Evolutionary conservation across 2,329 filamentous ascomycete species (phyloP), one percentile per base, ranked within the genome.

Genomic region (Bretziella fagacearum): DNA sequence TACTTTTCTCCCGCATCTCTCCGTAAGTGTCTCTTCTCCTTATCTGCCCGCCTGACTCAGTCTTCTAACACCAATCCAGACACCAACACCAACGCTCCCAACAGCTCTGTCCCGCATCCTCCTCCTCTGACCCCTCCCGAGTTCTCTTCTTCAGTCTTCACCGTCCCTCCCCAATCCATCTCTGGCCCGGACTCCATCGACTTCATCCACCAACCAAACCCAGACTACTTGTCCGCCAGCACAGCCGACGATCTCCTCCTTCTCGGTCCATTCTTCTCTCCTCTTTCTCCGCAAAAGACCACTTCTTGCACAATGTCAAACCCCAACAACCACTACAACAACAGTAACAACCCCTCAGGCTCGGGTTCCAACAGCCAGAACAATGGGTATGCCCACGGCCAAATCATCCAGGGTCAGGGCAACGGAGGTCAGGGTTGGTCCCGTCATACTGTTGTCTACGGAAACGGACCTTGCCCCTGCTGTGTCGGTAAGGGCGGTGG

Each of bases 361-460:
- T 3, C 50, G 67, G 5, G 59, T 64, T 11, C 59, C 18, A 39
- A 39, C 35, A 5, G n/a, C n/a, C n/a, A n/a, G n/a, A 33, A 15
- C 30, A 33, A 15, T 65, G 37, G 60, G 57, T 32, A 52, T 58
- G 15, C 46, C 56, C 62, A 68, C 40, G 70, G 68, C 23, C 69
- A 74, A 54, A 67, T 70, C 47, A 62, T 73, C 33, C 68, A 66
- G 6, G 61, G 66, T 10, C 58, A 67, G 48, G 65, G 73, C 54
- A 62, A 62, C 48, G 60, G 63, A 10, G 70, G 68, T 3, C 62
- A 65, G 15, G 65, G 65, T 35, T 77, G 71, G 73, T 69, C 64
- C 54, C 65, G 71, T 30, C 73, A 77, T 56, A 77, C 72, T 13
- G 66, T 71, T 22, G 72, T 76, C 22, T 76, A 74, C 52, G 71